A percentile compares a stretch with the other conserved stretches of the same genome.
Conservation (phyloP, 176 grass and related monocot species). For the Oryza glaberrima region DNA sequence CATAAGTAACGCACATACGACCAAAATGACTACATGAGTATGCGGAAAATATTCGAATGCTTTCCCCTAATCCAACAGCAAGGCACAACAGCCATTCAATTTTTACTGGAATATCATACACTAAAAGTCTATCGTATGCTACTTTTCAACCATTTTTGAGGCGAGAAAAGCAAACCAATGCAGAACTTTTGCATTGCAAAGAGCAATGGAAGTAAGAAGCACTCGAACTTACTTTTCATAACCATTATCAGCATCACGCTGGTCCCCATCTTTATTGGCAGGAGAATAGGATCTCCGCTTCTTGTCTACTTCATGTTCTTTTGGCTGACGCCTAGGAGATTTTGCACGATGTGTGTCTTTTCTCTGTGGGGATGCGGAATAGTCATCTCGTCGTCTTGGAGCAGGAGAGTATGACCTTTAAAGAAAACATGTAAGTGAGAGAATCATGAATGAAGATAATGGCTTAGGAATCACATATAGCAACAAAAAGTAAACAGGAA, state of each 20-base stretch:
- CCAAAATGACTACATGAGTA: background rate
- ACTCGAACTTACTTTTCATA: constrained; percentile 59
- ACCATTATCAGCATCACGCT: constrained; percentile 51
- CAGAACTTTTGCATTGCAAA: too few relatives aligned
- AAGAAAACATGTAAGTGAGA: background rate
- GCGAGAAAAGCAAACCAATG: background rate
- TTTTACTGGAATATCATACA: background rate
- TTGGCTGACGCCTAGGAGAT: constrained; percentile 53
- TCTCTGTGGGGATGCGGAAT: constrained; percentile 66
- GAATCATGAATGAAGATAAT: background rate
- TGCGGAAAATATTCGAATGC: background rate
- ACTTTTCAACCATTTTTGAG: background rate
- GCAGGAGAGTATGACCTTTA: constrained; percentile 86
- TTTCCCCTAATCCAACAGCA: background rate
- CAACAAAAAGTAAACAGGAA: constrained; percentile 17
- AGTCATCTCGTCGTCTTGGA: constrained; percentile 59
- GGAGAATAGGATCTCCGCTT: constrained; percentile 62
- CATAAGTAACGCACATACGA: background rate
- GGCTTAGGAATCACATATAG: constrained; percentile 11
- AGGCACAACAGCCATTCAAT: background rate
- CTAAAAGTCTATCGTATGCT: background rate
- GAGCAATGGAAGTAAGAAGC: background rate
- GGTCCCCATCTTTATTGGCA: constrained; percentile 41
- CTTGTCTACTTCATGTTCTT: constrained; percentile 51
- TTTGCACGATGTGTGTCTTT: constrained; percentile 46